Evolutionary conservation across 306 rosid genomes (phyloP), one percentile per base, ranked within the genome.

Genomic region (Corylus americana): DNA sequence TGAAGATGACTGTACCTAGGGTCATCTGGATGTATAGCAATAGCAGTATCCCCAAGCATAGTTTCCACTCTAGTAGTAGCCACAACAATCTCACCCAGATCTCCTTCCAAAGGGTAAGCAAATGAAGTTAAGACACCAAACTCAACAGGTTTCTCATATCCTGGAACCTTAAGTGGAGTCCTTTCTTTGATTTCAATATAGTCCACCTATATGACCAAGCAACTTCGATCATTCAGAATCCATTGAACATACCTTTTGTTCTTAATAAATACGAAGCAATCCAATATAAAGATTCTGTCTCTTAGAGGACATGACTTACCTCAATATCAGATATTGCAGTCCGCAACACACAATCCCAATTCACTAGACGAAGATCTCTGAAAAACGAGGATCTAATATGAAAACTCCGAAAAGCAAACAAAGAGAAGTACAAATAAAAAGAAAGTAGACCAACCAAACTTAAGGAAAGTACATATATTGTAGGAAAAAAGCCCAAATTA

Each of bases 41-140:
- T 90, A 50, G 99, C 98, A 78, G 97, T 89, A 85, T 95, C 99
- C 17, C 99, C 99, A 39, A 95, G 98, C 98, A 95, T 95, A 10
- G 98, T 93, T 84, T 95, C 99, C 76, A 95, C 90, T 79, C 99
- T 85, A 74, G 98, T 95, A 50, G 99, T 93, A 75, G 98, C 98
- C 69, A 93, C 98, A 79, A 95, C 89, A 84, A 95, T 88, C 83
- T 95, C 98, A 78, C 99, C 99, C 11, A 89, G 81, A 67, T 75
- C 87, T 44, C 85, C 94, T 84, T 95, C 98, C 85, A 95, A 59
- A 77, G 93, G 92, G 82, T 95, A 95, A 16, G 96, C 93, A 84
- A 95, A 95, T 67, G 94, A 91, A 74, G 92, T 93, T 83, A 95
- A 78, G 57, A 93, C 91, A 27, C 99, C 97, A 85, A 95, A 95